Evolutionary conservation across 306 rosid species (phyloP).

Genomic region (Malus fusca): DNA sequence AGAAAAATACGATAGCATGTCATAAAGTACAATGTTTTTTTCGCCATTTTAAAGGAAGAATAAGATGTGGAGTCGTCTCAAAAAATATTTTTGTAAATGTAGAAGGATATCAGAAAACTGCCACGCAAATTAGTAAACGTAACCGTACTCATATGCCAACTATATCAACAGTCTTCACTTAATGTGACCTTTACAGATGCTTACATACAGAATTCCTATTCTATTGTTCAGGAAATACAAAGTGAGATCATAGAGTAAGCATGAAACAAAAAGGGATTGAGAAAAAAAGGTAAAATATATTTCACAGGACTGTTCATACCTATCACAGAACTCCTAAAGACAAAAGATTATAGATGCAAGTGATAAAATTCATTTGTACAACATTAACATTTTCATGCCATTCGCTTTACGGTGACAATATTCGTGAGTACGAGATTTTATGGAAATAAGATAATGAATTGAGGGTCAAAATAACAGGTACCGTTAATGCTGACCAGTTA

Average conservation of each 20-base stretch:
- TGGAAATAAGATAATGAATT: neutral
- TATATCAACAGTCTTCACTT: neutral
- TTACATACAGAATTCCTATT: neutral
- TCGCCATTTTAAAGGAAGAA: neutral
- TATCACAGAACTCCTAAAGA: neutral
- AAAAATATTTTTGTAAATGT: neutral
- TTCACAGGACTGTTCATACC: neutral
- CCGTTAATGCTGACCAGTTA: neutral
- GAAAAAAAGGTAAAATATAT: neutral
- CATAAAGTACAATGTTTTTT: neutral
- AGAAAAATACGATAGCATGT: constrained; percentile 6
- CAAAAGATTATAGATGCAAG: neutral
- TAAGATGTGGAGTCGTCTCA: neutral
- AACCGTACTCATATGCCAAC: neutral
- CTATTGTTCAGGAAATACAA: neutral
- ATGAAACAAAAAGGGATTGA: neutral
- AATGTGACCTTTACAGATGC: neutral
- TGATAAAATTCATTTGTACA: neutral
- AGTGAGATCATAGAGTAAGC: neutral
- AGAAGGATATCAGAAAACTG: neutral
- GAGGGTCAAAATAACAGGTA: neutral
- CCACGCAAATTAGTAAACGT: neutral
- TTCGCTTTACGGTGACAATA: neutral
- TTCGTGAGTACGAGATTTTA: neutral
- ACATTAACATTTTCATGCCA: too few species aligned